Evolutionary conservation across 768 basidiomycete genomes (phyloP).

Genomic region (Mycena rosella): DNA sequence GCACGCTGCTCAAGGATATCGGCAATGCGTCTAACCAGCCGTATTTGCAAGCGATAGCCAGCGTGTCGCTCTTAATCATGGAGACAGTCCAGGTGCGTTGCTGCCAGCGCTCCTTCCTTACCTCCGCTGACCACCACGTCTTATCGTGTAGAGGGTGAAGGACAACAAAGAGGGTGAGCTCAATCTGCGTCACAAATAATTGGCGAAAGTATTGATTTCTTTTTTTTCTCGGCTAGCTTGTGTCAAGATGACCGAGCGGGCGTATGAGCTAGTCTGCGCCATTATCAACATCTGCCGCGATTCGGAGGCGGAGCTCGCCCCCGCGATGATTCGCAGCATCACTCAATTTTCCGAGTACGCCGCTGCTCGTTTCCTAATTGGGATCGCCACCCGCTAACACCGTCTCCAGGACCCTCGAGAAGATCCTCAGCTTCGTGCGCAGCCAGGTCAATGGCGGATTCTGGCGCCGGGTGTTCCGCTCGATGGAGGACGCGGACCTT

Average conservation of each 20-base stretch:
- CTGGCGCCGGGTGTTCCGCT: conserved; percentile 22
- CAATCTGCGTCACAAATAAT: too few species aligned
- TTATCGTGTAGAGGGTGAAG: conserved; percentile 21
- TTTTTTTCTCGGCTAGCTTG: conserved; percentile 14
- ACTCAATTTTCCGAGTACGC: conserved; percentile 33
- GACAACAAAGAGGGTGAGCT: conserved; percentile 31
- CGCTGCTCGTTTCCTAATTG: not conserved
- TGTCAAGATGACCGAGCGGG: conserved; percentile 29
- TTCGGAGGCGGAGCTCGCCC: conserved; percentile 26
- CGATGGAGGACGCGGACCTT: conserved; percentile 33
- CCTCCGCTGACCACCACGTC: not conserved
- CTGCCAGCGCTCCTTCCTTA: too few species aligned
- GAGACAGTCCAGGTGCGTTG: conserved; percentile 29
- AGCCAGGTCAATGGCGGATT: conserved; percentile 24
- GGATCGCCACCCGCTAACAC: not conserved
- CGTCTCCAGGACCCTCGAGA: conserved; percentile 29
- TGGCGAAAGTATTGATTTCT: not conserved
- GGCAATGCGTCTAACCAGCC: conserved; percentile 33
- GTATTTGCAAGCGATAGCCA: conserved; percentile 32
- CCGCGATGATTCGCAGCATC: conserved; percentile 29
- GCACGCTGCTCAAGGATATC: conserved; percentile 30
- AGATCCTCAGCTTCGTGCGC: conserved; percentile 25
- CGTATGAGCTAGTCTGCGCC: conserved; percentile 32
- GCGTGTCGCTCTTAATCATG: conserved; percentile 26
- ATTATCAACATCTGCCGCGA: conserved; percentile 34